phyloP scores from a whole-genome alignment of 1,139 yeast genomes.

The Scheffersomyces lignicola region DNA sequence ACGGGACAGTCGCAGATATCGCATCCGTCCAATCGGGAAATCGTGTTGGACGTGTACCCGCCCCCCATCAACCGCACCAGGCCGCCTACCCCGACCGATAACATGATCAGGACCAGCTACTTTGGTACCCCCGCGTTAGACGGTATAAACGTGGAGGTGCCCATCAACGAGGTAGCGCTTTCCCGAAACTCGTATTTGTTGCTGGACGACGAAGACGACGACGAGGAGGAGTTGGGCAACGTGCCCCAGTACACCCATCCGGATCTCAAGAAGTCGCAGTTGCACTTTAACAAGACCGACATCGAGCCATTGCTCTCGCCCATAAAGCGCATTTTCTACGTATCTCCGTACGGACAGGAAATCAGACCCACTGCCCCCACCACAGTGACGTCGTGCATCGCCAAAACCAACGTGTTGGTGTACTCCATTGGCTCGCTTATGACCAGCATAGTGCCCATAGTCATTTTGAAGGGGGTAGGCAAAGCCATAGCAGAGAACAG shows the following conservation, averaged over 20 bases:
- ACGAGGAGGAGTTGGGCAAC: constrained; percentile 54
- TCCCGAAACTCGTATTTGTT: constrained; percentile 6
- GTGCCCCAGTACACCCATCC: constrained; percentile 81
- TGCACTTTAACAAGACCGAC: constrained; percentile 64
- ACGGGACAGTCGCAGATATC: constrained; percentile 96
- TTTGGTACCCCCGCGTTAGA: constrained; percentile 16
- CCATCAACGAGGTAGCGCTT: constrained; percentile 20
- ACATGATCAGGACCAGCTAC: constrained; percentile 14
- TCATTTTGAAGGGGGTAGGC: constrained; percentile 74
- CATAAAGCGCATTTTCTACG: constrained; percentile 70
- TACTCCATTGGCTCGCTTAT: constrained; percentile 86
- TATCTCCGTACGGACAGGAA: constrained; percentile 88
- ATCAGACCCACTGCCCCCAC: constrained; percentile 76
- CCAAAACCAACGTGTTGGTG: constrained; percentile 55
- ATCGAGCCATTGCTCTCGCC: constrained; percentile 72
- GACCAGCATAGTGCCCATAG: constrained; percentile 81
- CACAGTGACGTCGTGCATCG: constrained; percentile 56
- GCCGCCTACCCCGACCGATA: constrained; percentile 36
- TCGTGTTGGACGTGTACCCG: constrained; percentile 26
- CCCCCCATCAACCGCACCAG: constrained; percentile 39
- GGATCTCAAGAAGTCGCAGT: constrained; percentile 68
- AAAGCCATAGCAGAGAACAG: constrained; percentile 40
- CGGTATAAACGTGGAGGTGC: constrained; percentile 12
- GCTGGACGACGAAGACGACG: constrained; percentile 16
- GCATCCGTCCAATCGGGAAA: constrained; percentile 56